Conservation (phyloP, 2,329 filamentous ascomycete species). For the Grosmannia serpens region DNA sequence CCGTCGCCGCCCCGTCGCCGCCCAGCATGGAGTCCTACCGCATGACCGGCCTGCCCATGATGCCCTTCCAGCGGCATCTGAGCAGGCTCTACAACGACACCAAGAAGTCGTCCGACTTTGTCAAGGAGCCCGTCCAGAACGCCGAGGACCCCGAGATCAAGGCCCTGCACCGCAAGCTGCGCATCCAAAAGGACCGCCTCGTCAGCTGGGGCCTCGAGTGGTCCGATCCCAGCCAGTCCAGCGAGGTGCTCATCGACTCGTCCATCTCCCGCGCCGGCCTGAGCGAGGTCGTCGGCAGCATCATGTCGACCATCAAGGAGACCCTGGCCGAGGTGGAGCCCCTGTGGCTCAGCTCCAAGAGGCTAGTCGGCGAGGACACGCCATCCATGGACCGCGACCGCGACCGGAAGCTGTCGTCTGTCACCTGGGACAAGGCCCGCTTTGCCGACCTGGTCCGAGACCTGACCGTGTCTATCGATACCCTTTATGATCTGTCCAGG, state of each 20-base stretch:
- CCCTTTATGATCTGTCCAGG: constrained; percentile 63
- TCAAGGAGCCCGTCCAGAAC: constrained; percentile 52
- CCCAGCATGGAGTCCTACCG: constrained; percentile 36
- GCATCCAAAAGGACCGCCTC: constrained; percentile 69
- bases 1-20: too few relatives aligned
- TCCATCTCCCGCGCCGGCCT: constrained; percentile 61
- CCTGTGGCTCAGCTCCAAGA: constrained; percentile 52
- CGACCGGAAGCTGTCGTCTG: constrained; percentile 43
- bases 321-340: constrained; percentile 66
- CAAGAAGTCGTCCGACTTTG: constrained; percentile 65
- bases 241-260: constrained; percentile 55
- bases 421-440: constrained; percentile 57
- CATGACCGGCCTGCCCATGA: constrained; percentile 34
- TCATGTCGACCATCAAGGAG: constrained; percentile 71
- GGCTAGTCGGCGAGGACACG: constrained; percentile 18
- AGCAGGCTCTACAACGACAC: constrained; percentile 71
- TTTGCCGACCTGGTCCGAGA: constrained; percentile 67
- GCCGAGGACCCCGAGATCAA: constrained; percentile 58
- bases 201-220: constrained; percentile 73
- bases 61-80: constrained; percentile 50
- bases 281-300: constrained; percentile 65
- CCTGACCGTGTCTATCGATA: constrained; percentile 67
- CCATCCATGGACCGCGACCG: background rate
- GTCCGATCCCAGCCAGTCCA: constrained; percentile 54
- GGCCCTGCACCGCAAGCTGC: constrained; percentile 61